phyloP scores from a whole-genome alignment of 306 rosid species.

The Dicorynia guianensis region DNA sequence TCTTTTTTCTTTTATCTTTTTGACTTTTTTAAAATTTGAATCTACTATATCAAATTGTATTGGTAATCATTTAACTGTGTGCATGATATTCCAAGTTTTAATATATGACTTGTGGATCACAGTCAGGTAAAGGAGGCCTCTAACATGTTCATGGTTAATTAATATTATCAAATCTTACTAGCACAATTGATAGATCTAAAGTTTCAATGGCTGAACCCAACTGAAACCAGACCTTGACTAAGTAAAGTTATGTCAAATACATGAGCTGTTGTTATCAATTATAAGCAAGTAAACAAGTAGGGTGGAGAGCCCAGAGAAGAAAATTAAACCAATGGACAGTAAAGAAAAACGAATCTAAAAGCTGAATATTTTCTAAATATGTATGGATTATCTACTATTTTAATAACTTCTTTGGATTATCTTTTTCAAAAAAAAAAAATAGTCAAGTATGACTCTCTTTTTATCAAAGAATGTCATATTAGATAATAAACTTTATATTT shows the following conservation, averaged over 20 bases:
- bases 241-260: slow-evolving; percentile 3
- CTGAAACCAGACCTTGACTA: neutral
- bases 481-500: too few species aligned
- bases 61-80: neutral
- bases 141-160: slow-evolving; percentile 17
- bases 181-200: neutral
- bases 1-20: neutral
- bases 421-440: too few species aligned
- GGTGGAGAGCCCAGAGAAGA: slow-evolving; percentile 11
- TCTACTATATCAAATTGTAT: neutral
- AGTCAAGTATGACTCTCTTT: too few species aligned
- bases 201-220: slow-evolving; percentile 3
- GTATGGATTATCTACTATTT: neutral
- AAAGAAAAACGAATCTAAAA: slow-evolving; percentile 6
- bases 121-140: neutral
- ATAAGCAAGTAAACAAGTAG: neutral
- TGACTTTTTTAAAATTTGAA: neutral
- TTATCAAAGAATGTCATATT: too few species aligned
- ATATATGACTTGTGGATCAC: slow-evolving; percentile 1
- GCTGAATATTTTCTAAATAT: neutral
- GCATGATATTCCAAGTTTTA: neutral
- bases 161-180: slow-evolving; percentile 1
- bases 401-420: too few species aligned
- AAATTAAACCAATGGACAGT: slow-evolving; percentile 13
- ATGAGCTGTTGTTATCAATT: neutral